These are phyloP conservation scores for Debaryomyces subglobosus DNA, from an alignment of 1,139 yeast genomes.

Conservation along the genomic window DNA sequence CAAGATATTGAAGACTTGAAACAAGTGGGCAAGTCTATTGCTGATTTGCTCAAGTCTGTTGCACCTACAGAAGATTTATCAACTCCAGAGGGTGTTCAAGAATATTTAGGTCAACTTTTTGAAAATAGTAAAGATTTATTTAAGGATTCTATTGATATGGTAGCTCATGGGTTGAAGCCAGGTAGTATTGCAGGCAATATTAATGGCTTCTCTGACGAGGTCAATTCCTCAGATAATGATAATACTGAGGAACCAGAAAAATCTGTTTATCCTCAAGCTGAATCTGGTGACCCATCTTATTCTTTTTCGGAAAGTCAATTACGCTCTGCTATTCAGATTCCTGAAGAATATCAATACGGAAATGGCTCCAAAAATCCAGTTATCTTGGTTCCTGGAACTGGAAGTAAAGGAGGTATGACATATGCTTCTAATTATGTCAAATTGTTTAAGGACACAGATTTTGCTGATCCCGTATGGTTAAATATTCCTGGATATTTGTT, in stretches of 20 bases:
- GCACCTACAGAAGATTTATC: neutral
- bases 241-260: conserved; percentile 3
- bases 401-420: conserved; percentile 4
- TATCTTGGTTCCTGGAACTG: conserved; percentile 8
- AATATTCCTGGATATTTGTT: conserved; percentile 5
- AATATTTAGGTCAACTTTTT: neutral
- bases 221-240: conserved; percentile 2
- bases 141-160: neutral
- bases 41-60: neutral
- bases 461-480: conserved; percentile 5
- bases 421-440: conserved; percentile 7
- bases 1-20: neutral
- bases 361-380: conserved; percentile 1
- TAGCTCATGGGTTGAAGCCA: conserved; percentile 1
- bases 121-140: neutral
- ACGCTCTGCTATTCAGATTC: conserved; percentile 6
- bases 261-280: conserved; percentile 5
- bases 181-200: neutral
- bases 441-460: neutral
- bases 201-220: conserved; percentile 1
- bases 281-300: conserved; percentile 4
- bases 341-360: conserved; percentile 3
- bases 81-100: neutral
- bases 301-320: conserved; percentile 1
- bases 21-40: neutral